These are phyloP conservation scores for Candida ulmi DNA, from an alignment of 805 yeast genomes.

Conservation along the genomic window DNA sequence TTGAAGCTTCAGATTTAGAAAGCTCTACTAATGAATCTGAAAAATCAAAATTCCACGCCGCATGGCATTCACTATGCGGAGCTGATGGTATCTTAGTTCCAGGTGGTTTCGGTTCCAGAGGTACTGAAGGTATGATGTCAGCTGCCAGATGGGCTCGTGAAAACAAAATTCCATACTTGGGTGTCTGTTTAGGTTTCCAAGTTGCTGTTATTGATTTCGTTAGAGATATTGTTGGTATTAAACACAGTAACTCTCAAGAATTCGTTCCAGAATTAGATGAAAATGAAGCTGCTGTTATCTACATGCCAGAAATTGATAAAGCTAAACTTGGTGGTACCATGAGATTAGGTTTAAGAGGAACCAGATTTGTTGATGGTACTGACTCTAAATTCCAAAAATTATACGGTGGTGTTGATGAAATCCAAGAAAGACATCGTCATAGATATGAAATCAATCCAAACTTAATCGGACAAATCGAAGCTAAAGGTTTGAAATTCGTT, in stretches of 20 bases:
- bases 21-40: conserved; percentile 54
- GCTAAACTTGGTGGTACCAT: conserved; percentile 96
- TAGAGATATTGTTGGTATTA: conserved; percentile 67
- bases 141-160: conserved; percentile 99
- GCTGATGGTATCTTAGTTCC: conserved; percentile 98
- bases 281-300: conserved; percentile 72
- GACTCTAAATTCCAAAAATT: conserved; percentile 68
- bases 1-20: conserved; percentile 89
- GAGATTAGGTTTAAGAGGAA: conserved; percentile 94
- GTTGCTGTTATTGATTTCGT: conserved; percentile 93
- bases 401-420: conserved; percentile 65
- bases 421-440: conserved; percentile 95
- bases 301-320: conserved; percentile 98
- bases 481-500: conserved; percentile 76
- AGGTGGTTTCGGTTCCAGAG: conserved; percentile 97
- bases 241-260: conserved; percentile 75
- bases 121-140: conserved; percentile 96
- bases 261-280: conserved; percentile 61
- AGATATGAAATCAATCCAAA: conserved; percentile 95
- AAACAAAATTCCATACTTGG: conserved; percentile 87
- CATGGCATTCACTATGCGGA: conserved; percentile 89
- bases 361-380: conserved; percentile 68
- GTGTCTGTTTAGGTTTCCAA: conserved; percentile 97
- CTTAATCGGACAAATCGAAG: conserved; percentile 64
- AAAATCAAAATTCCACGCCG: conserved; percentile 81